Base-by-base conservation (phyloP, 192 early-diverging fungal genomes). In the Umbelopsis ramanniana region DNA sequence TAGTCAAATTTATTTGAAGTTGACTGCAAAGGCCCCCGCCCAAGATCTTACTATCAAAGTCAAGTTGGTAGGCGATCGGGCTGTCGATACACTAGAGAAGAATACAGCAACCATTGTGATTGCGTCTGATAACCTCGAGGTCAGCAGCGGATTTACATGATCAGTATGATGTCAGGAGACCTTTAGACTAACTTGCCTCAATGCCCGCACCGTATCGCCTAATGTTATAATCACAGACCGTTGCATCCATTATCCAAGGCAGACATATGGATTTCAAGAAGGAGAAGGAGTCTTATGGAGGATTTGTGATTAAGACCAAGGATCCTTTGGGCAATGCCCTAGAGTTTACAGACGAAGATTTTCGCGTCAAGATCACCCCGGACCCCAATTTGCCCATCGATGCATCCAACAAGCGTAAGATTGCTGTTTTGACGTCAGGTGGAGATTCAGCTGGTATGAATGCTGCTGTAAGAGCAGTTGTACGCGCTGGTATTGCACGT, bases 381-480 rank as follows among this genome's bases (percentile, higher is more conserved):
- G 46, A 74, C 48, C 48, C 50, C 50, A 21, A 60, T 38, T 60
- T 52, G 47, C 2, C 54, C 24, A 52, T 72, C 14, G 19, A 54
- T 23, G 48, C 75, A 48, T 37, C 45, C 15, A 67, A 52, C 3
- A 72, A 68, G 23, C 95, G 95, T 81, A 91, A 89, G 76, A 95
- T 99, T 83, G 97, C 94, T 33, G 88, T 99, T 33, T 79, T 99
- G 43, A 99, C 97, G 12, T 93, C 91, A 45, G 97, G 97, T 37
- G 97, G 97, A 38, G 97, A 99, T 77, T 91, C 93, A 12, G 93
- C 91, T n/a, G 97, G 97, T 29, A 99, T 99, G 97, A 99, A 99
- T 74, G 92, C 97, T 24, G 92, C 91, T 26, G 97, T 99, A 33
- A 85, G 97, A 26, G 89, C 92, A 9, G 93, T 97, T 26, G 95